These are phyloP conservation scores for Wickerhamiella azyma DNA, from an alignment of 805 yeast genomes.

Conservation along the genomic window DNA sequence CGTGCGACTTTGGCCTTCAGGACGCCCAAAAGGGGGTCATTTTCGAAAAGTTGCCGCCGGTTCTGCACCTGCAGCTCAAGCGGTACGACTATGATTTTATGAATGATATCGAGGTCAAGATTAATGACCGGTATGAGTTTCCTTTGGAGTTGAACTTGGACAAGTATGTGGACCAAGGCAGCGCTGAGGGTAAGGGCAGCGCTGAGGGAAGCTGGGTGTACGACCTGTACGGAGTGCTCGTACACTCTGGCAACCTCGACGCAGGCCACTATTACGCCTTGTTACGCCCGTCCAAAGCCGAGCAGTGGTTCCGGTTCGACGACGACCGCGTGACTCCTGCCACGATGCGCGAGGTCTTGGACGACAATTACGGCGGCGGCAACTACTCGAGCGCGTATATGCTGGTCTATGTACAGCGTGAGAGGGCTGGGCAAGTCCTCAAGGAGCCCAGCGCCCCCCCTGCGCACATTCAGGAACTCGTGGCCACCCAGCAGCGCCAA, in stretches of 20 bases:
- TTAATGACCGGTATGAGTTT: conserved; percentile 84
- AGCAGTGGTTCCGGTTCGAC: conserved; percentile 82
- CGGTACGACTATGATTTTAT: conserved; percentile 89
- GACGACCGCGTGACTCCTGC: conserved; percentile 90
- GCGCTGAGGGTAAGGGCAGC: too few relatives aligned
- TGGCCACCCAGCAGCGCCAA: conserved; percentile 49
- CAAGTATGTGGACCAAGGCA: conserved; percentile 56
- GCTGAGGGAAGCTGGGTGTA: conserved; percentile 56
- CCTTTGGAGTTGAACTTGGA: conserved; percentile 70
- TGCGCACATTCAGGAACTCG: conserved; percentile 47
- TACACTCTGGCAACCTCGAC: conserved; percentile 90
- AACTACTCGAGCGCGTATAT: conserved; percentile 92
- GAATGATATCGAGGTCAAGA: conserved; percentile 75
- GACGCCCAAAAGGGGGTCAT: conserved; percentile 95
- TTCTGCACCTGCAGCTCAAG: conserved; percentile 81
- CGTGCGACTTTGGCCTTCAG: conserved; percentile 77
- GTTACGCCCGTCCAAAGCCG: conserved; percentile 61
- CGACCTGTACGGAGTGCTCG: conserved; percentile 82
- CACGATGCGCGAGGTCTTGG: conserved; percentile 71
- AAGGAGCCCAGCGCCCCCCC: conserved; percentile 44
- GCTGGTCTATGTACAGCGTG: conserved; percentile 79
- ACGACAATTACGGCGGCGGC: conserved; percentile 83
- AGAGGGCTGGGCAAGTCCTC: conserved; percentile 42
- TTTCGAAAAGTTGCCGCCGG: conserved; percentile 81
- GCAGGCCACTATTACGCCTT: conserved; percentile 95